A percentile compares a stretch with the other conserved stretches of the same genome.
Conservation (phyloP, 345 rosid genomes). For the Boechera stricta region DNA sequence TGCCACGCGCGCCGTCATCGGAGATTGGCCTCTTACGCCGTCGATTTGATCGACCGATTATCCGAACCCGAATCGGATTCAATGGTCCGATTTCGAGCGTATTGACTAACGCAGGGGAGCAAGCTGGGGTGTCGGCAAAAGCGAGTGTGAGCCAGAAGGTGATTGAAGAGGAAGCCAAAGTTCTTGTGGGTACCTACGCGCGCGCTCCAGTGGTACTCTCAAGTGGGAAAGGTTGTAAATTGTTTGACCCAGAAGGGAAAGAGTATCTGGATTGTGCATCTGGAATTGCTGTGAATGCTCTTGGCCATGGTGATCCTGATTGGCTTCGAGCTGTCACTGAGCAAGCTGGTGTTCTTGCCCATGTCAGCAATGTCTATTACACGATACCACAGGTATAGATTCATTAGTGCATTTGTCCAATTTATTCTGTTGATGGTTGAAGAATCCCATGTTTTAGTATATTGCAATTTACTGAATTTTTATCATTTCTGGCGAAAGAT, state of each 20-base stretch:
- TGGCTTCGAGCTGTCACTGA: constrained; percentile 74
- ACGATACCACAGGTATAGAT: constrained; percentile 71
- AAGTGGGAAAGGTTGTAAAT: constrained; percentile 78
- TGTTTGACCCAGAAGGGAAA: constrained; percentile 74
- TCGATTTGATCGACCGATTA: constrained; percentile 18
- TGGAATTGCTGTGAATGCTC: constrained; percentile 86
- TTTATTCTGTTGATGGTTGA: not conserved
- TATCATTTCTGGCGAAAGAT: not conserved
- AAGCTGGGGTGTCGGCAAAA: constrained; percentile 11
- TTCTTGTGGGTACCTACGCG: constrained; percentile 80
- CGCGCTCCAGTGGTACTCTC: constrained; percentile 73
- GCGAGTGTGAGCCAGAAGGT: constrained; percentile 53
- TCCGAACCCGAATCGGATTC: constrained; percentile 27
- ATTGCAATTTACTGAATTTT: not conserved
- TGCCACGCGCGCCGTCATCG: constrained; percentile 23
- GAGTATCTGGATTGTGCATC: constrained; percentile 80
- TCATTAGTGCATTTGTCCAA: not conserved
- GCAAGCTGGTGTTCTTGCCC: constrained; percentile 74
- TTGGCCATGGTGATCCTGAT: constrained; percentile 84
- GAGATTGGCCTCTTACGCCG: constrained; percentile 19
- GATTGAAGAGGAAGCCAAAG: constrained; percentile 63
- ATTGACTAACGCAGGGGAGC: constrained; percentile 31
- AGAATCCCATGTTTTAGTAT: not conserved
- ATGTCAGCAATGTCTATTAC: constrained; percentile 79
- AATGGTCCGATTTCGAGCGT: constrained; percentile 28